A percentile compares a stretch with the other conserved stretches of the same genome.
Conservation (phyloP, 1,139 yeast genomes). For the Oligophagozyma castellii region DNA sequence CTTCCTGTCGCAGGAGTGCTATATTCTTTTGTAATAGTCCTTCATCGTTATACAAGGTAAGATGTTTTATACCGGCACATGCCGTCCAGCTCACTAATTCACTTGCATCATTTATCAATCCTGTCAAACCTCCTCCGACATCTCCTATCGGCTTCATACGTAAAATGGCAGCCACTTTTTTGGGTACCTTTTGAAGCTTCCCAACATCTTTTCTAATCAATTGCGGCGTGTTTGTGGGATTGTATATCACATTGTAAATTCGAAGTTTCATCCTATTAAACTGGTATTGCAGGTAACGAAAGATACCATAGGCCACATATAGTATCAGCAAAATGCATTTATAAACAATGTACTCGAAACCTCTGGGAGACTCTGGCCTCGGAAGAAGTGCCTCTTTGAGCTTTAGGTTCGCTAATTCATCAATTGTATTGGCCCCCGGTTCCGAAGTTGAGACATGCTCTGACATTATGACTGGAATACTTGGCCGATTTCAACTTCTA, state of each 20-base stretch:
- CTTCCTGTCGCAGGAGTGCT: constrained; percentile 44
- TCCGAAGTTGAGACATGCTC: too few species aligned
- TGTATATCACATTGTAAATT: constrained; percentile 51
- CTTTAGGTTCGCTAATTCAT: constrained; percentile 2
- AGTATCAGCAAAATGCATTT: constrained; percentile 37
- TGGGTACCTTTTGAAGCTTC: constrained; percentile 62
- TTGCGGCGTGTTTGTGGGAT: constrained; percentile 76
- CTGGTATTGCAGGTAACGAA: constrained; percentile 37
- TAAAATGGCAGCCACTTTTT: constrained; percentile 57
- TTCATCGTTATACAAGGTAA: constrained; percentile 67
- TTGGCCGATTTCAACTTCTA: too few species aligned
- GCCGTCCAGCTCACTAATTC: constrained; percentile 80
- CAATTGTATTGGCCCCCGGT: too few species aligned
- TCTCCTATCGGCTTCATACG: constrained; percentile 61
- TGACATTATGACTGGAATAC: too few species aligned
- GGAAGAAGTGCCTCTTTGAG: constrained; percentile 2
- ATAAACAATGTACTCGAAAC: constrained; percentile 21
- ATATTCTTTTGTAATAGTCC: constrained; percentile 50
- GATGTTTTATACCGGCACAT: constrained; percentile 63
- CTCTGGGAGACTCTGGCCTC: too few species aligned
- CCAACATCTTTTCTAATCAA: constrained; percentile 73
- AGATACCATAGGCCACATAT: constrained; percentile 42
- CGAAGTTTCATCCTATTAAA: constrained; percentile 45
- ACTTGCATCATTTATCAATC: constrained; percentile 60
- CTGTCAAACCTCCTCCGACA: constrained; percentile 81